These are phyloP conservation scores for Loxodes magnus DNA, from an alignment of 73 alveolate genomes.

Conservation along the genomic window DNA sequence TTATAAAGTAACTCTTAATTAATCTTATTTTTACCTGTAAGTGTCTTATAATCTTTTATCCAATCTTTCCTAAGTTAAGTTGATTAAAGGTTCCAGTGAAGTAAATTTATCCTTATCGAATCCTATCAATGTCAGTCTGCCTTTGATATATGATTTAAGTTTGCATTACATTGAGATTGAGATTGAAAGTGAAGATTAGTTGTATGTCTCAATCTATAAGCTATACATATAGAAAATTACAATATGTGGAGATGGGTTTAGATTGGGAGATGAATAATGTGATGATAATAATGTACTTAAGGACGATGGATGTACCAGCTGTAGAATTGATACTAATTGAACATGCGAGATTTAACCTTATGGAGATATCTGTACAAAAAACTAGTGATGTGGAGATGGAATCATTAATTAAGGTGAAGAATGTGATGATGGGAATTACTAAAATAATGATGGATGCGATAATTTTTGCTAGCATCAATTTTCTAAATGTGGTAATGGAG, in stretches of 20 bases:
- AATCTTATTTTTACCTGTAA: too few species aligned
- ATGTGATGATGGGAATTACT: constrained; percentile 10
- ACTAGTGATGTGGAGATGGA: neutral
- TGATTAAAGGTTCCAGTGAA: too few species aligned
- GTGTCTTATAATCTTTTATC: too few species aligned
- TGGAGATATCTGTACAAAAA: neutral
- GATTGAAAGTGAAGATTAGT: too few species aligned
- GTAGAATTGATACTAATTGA: constrained; percentile 1
- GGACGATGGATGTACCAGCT: constrained; percentile 6
- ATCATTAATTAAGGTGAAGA: neutral
- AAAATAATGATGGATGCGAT: constrained; percentile 2
- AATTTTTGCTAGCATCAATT: neutral
- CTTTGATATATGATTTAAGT: too few species aligned
- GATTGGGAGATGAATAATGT: neutral
- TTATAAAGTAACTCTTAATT: too few species aligned
- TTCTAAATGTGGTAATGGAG: constrained; percentile 23
- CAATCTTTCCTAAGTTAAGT: too few species aligned
- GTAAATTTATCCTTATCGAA: too few species aligned
- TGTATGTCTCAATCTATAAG: too few species aligned
- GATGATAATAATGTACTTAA: neutral
- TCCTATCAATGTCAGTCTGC: too few species aligned
- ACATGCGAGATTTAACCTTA: constrained; percentile 4
- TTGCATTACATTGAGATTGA: too few species aligned
- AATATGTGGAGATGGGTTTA: constrained; percentile 16
- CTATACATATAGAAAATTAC: too few species aligned